These are phyloP conservation scores for Hypholoma sublateritium DNA, from an alignment of 768 basidiomycete genomes.

Conservation along the genomic window DNA sequence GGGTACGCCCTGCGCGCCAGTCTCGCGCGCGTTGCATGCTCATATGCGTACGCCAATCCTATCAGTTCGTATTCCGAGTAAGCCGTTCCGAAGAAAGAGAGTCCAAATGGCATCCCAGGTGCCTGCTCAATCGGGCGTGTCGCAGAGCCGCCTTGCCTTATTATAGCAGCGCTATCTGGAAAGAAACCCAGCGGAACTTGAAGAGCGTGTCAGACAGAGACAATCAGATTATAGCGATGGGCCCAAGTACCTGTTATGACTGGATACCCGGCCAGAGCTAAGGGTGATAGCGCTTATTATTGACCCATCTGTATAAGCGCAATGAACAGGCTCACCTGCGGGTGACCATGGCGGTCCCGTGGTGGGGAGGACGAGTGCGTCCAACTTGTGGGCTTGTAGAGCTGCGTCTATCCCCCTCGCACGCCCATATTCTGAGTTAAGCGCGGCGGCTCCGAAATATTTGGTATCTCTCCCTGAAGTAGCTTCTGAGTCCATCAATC, in stretches of 20 bases:
- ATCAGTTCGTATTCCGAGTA: conserved; percentile 60
- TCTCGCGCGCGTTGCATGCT: conserved; percentile 60
- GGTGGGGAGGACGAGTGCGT: conserved; percentile 53
- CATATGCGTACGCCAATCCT: conserved; percentile 61
- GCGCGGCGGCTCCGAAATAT: conserved; percentile 42
- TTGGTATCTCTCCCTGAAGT: conserved; percentile 40
- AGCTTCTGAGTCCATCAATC: conserved; percentile 37
- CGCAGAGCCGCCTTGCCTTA: not conserved
- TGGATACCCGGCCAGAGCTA: conserved; percentile 63
- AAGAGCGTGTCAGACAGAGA: not conserved
- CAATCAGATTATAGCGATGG: too few species aligned
- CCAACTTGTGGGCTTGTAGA: conserved; percentile 42
- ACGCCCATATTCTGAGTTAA: conserved; percentile 44
- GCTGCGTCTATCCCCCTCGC: conserved; percentile 54
- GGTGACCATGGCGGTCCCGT: conserved; percentile 34
- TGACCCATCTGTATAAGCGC: too few species aligned
- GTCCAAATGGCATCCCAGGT: conserved; percentile 36
- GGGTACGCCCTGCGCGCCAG: conserved; percentile 46
- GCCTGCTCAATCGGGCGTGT: not conserved
- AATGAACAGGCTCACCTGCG: conserved; percentile 15
- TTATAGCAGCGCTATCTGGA: not conserved
- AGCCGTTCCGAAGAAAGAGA: conserved; percentile 61
- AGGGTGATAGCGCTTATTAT: not conserved
- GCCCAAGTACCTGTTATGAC: conserved; percentile 32
- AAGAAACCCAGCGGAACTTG: not conserved